Conservation (phyloP, 305 asterid species). For the Plantago coronopus region DNA sequence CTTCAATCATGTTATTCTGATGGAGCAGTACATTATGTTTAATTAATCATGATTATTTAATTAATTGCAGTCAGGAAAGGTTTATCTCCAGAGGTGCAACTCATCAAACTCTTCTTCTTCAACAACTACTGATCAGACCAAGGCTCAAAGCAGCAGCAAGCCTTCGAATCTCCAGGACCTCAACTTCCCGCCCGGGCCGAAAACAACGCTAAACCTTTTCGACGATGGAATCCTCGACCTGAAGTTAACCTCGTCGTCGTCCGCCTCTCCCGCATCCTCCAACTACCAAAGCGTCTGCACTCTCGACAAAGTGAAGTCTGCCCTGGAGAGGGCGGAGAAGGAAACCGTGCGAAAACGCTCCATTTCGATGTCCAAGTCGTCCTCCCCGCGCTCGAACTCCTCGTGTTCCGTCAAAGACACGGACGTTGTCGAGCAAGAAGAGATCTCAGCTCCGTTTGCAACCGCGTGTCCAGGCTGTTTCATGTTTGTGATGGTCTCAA, state of each 20-base stretch:
- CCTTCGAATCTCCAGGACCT: constrained; percentile 58
- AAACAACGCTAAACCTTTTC: constrained; percentile 37
- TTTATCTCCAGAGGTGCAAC: constrained; percentile 64
- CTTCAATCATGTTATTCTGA: neutral
- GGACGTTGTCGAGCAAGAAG: constrained; percentile 45
- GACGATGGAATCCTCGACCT: constrained; percentile 60
- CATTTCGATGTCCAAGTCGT: constrained; percentile 52
- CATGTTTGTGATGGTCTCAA: constrained; percentile 62
- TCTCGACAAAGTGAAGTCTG: constrained; percentile 79
- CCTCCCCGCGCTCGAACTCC: constrained; percentile 54
- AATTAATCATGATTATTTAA: neutral
- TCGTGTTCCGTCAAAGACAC: constrained; percentile 54
- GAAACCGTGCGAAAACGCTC: constrained; percentile 56
- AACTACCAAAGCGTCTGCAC: constrained; percentile 78
- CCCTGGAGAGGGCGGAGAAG: constrained; percentile 79
- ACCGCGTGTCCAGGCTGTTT: constrained; percentile 80
- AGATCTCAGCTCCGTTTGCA: constrained; percentile 51
- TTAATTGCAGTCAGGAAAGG: constrained; percentile 51
- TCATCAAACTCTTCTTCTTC: constrained; percentile 46
- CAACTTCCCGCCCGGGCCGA: constrained; percentile 57
- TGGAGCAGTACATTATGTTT: neutral
- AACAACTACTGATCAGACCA: constrained; percentile 40
- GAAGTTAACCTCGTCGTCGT: constrained; percentile 42
- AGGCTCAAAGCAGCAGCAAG: constrained; percentile 23
- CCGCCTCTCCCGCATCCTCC: constrained; percentile 36